Conservation (phyloP, 129 eudicot species). For the Glebionis coronaria region DNA sequence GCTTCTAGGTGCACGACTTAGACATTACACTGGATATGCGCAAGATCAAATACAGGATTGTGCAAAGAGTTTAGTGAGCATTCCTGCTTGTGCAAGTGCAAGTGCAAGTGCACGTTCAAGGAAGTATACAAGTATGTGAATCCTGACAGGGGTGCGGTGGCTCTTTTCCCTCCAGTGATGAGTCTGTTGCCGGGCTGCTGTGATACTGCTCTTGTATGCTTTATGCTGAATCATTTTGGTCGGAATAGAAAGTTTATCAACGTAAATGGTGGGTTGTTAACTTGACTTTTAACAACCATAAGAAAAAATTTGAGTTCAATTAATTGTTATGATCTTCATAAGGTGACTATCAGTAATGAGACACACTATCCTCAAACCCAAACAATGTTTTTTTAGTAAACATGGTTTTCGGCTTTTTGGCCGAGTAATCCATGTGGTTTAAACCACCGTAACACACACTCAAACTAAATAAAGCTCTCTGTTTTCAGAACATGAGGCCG, state of each 20-base stretch:
- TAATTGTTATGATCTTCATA: too few species aligned
- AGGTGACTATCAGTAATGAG: too few species aligned
- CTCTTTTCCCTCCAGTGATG: slow-evolving; percentile 46
- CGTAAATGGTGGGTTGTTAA: neutral
- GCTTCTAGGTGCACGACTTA: slow-evolving; percentile 67
- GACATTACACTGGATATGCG: slow-evolving; percentile 64
- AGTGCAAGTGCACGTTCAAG: slow-evolving; percentile 33
- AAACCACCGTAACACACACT: too few species aligned
- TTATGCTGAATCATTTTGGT: neutral
- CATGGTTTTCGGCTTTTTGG: too few species aligned
- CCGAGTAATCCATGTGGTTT: too few species aligned
- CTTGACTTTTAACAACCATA: neutral
- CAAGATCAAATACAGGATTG: slow-evolving; percentile 65
- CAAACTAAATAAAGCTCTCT: too few species aligned
- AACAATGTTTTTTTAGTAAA: too few species aligned
- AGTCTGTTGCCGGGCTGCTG: slow-evolving; percentile 22
- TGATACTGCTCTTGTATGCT: slow-evolving; percentile 9
- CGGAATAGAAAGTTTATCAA: slow-evolving; percentile 6
- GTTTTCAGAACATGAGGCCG: too few species aligned
- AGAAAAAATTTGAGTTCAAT: neutral
- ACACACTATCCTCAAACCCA: too few species aligned
- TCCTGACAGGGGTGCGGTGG: slow-evolving; percentile 43
- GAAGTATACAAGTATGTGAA: slow-evolving; percentile 46
- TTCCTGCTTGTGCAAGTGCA: slow-evolving; percentile 43
- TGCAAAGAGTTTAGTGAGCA: slow-evolving; percentile 43